phyloP scores from a whole-genome alignment of 345 rosid genomes.

The Populus euphratica region DNA sequence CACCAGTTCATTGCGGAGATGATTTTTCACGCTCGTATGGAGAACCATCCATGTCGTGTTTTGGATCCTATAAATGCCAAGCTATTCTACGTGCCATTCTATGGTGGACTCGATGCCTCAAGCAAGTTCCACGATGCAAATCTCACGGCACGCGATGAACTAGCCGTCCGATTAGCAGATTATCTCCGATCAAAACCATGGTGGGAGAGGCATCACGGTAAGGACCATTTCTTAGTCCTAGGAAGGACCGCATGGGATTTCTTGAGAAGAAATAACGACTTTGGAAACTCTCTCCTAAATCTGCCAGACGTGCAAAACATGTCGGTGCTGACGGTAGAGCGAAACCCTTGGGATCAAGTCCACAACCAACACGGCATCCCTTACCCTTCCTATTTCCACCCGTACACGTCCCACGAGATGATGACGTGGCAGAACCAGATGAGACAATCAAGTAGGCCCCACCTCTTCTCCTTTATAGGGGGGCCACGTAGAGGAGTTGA shows the following conservation, averaged over 20 bases:
- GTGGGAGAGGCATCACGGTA: conserved; percentile 41
- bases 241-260: conserved; percentile 71
- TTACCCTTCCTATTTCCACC: conserved; percentile 62
- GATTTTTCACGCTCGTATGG: conserved; percentile 55
- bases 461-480: conserved; percentile 54
- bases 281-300: conserved; percentile 47
- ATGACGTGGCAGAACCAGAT: conserved; percentile 38
- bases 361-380: conserved; percentile 51
- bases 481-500: conserved; percentile 40
- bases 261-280: conserved; percentile 41
- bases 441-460: conserved; percentile 25
- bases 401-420: conserved; percentile 37
- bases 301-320: conserved; percentile 41
- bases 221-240: conserved; percentile 50
- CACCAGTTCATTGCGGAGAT: conserved; percentile 59
- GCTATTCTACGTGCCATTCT: conserved; percentile 54
- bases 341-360: conserved; percentile 41
- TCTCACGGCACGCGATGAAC: conserved; percentile 36
- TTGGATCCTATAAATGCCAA: conserved; percentile 37
- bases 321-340: conserved; percentile 59
- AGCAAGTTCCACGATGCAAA: conserved; percentile 45
- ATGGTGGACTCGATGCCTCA: conserved; percentile 58
- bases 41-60: conserved; percentile 55
- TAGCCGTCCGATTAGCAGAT: conserved; percentile 36
- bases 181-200: conserved; percentile 23